Base-by-base conservation (phyloP, 2,329 filamentous ascomycete genomes). In the Zopfia rhizophila region DNA sequence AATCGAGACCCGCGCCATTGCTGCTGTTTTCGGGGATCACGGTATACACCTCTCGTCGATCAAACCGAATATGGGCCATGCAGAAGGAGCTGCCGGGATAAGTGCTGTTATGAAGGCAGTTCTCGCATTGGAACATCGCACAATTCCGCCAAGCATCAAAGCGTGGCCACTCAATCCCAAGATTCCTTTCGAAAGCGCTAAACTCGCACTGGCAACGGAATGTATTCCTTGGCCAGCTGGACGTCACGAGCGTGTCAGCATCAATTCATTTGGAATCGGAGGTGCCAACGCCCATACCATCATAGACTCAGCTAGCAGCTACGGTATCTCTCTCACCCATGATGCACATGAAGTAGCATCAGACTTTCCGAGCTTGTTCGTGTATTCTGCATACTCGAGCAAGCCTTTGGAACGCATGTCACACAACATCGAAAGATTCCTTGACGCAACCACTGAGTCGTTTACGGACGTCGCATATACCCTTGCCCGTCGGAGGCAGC, bases 51-150 rank as follows among this genome's bases (percentile, higher is more conserved):
- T 53, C 4, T 50, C 38, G 4, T 62, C 36, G 48, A 58, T 52
- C n/a, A 57, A 59, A 23, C 74, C 58, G 64, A 72, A 75, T 31
- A 54, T 75, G 30, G 73, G 72, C 5, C 73, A 75, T 43, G 60
- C 64, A 8, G 64, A 75, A 57, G 69, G 60, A 10, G 64, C 66
- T 3, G 56, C 60, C 13, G 72, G 69, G 7, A 42, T 73, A 1
- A 60, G 58, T 3, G 57, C 60, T 16, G 13, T 75, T 8, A 51
- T 74, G 23, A 74, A 74, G 28, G 65, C 65, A 14, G 61, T 66
- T 0, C 51, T 77, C 16, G 61, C 71, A 0, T 50, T 79, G 11
- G 66, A 75, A 45, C 49, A 76, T 43, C 48, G 50, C 3, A 61
- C 38, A 1, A 61, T 74, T 7, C 69, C 68, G 0, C 56, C 56